These are phyloP conservation scores for Pinus tabuliformis DNA, from an alignment of 75 land plant species.

Conservation along the genomic window DNA sequence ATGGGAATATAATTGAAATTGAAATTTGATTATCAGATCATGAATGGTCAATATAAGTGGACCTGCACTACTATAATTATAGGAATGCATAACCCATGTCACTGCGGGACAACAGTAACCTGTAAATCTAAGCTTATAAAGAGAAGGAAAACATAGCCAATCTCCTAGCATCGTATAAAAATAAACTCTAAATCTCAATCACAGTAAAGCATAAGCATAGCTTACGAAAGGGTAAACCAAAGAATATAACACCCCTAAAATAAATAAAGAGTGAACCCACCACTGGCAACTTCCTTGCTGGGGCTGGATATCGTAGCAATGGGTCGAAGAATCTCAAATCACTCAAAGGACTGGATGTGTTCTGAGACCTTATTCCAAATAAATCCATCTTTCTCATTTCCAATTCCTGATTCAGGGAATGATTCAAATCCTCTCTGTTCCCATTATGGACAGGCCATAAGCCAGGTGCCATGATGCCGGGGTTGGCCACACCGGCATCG, in stretches of 20 bases:
- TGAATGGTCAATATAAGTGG: too few species aligned
- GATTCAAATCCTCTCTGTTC: background rate
- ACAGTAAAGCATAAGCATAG: too few species aligned
- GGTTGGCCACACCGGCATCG: constrained; percentile 4
- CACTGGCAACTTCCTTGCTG: constrained; percentile 4
- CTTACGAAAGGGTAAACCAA: too few species aligned
- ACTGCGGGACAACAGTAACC: too few species aligned
- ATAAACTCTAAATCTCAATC: too few species aligned
- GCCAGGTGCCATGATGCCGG: constrained; percentile 2
- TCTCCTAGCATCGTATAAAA: too few species aligned
- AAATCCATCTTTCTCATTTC: background rate
- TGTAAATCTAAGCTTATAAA: too few species aligned
- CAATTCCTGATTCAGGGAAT: constrained; percentile 4
- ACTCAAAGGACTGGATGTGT: background rate
- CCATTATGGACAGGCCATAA: constrained; percentile 7
- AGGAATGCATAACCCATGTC: too few species aligned
- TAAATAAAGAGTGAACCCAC: background rate
- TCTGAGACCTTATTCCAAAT: background rate
- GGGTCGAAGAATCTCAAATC: constrained; percentile 6
- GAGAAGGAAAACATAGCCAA: too few species aligned
- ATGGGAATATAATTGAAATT: too few species aligned
- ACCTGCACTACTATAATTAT: too few species aligned
- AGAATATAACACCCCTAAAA: background rate
- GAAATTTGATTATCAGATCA: too few species aligned
- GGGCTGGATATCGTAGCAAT: constrained; percentile 6